Evolutionary conservation across 164 flowering plant genomes (phyloP), one percentile per base, ranked within the genome.

Genomic region (Protea cynaroides): DNA sequence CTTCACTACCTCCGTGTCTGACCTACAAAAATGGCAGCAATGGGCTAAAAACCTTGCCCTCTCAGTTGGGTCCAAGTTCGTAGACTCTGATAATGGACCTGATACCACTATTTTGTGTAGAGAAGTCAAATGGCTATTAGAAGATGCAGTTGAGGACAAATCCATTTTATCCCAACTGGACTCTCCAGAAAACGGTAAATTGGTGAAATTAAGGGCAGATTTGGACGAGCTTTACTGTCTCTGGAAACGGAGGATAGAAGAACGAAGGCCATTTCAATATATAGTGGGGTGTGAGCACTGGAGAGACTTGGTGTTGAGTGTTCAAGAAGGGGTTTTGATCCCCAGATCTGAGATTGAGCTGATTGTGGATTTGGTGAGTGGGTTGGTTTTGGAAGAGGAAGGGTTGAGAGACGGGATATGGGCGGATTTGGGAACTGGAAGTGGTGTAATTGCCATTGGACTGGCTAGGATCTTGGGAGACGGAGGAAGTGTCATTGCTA

Each of bases 251-350:
- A 86, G 97, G 81, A 81, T 94, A 44, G 86, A 83, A 55, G 76
- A 88, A 71, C 84, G 97, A 68, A 80, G 90, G 74, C 99, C 97
- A 1, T 89, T 94, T 77, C 97, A 94, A 83, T 91, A 89, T 55
- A 54, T 94, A 0, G 98, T 94, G 47, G 98, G 96, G 49, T 94
- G 98, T 65, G 96, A 94, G 79, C 97, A 94, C 65, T 91, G 98
- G 98, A 86, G 98, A 80, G 98, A 91, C 56, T 75, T 94, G 80
- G 85, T 94, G 46, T 67, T 94, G 81, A 47, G 89, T 65, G 98
- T 94, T 59, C 80, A 81, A 76, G 93, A 89, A 73, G 97, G 97
- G 73, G 97, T 94, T 68, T 73, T 94, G 79, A 94, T 94, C 58
- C 98, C 97, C 14, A 77, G 97, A 71, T 95, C 98, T 9, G 98